These are phyloP conservation scores for Orobanche coerulescens DNA, from an alignment of 257 asterid genomes.

Conservation along the genomic window DNA sequence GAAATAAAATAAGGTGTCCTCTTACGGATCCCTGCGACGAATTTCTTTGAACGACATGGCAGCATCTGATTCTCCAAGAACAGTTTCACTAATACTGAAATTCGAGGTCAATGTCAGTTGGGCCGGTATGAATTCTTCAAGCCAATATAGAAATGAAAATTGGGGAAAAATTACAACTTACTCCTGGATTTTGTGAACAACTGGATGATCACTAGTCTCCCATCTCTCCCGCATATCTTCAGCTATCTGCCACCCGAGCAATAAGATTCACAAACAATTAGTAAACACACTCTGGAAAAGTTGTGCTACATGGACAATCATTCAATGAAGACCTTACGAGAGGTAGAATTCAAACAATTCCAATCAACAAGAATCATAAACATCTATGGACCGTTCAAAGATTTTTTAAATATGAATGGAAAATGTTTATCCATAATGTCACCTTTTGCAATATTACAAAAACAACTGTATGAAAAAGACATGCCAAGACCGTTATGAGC, in stretches of 20 bases:
- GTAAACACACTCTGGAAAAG: not conserved
- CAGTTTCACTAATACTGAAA: slow-evolving; percentile 80
- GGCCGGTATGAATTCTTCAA: slow-evolving; percentile 3
- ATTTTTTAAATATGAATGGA: not conserved
- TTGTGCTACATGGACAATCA: not conserved
- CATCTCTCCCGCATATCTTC: slow-evolving; percentile 92
- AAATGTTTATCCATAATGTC: not conserved
- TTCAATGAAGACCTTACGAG: no score
- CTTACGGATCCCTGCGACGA: slow-evolving; percentile 90
- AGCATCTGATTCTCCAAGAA: slow-evolving; percentile 88
- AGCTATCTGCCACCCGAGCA: slow-evolving; percentile 51
- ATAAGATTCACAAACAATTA: slow-evolving; percentile 13
- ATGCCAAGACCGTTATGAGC: not conserved
- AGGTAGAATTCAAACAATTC: not conserved
- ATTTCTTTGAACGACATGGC: slow-evolving; percentile 96
- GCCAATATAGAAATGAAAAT: not conserved
- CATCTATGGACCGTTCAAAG: not conserved
- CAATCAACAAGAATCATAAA: not conserved
- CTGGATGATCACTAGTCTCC: slow-evolving; percentile 95
- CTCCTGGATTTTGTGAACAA: slow-evolving; percentile 94
- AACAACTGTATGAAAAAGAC: not conserved
- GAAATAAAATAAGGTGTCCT: slow-evolving; percentile 16
- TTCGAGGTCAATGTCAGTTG: slow-evolving; percentile 18
- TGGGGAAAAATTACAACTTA: slow-evolving; percentile 22
- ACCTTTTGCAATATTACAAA: not conserved